These are phyloP conservation scores for Sclerotinia spermophila DNA, from an alignment of 2,329 filamentous ascomycete species.

Conservation along the genomic window DNA sequence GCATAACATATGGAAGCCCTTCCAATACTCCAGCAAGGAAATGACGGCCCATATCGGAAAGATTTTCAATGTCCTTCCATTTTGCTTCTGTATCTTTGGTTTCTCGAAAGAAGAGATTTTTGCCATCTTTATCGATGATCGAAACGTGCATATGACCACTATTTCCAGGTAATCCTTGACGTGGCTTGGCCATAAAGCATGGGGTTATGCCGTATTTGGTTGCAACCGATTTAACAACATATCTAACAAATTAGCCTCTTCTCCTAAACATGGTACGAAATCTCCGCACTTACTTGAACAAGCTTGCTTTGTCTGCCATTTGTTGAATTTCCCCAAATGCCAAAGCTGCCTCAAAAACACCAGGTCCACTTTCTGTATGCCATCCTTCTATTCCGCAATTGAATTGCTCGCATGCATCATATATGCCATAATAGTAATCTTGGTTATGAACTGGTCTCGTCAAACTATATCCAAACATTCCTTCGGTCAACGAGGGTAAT, in stretches of 20 bases:
- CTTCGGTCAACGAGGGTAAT: conserved; percentile 80
- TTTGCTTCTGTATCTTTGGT: conserved; percentile 65
- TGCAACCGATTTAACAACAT: conserved; percentile 84
- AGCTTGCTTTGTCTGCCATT: conserved; percentile 86
- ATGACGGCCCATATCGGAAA: conserved; percentile 86
- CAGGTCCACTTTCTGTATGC: conserved; percentile 92
- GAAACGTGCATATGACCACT: conserved; percentile 96
- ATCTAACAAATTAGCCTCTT: conserved; percentile 43
- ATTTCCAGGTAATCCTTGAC: conserved; percentile 86
- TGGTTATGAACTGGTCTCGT: conserved; percentile 85
- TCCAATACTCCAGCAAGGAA: conserved; percentile 89
- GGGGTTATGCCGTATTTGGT: conserved; percentile 88
- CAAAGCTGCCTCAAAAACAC: conserved; percentile 92
- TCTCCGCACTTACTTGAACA: conserved; percentile 70
- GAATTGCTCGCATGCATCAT: conserved; percentile 74
- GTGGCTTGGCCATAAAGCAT: conserved; percentile 98
- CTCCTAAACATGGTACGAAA: not conserved
- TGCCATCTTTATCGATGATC: conserved; percentile 72
- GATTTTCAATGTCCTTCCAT: conserved; percentile 70
- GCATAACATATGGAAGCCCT: conserved; percentile 93
- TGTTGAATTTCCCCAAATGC: conserved; percentile 82
- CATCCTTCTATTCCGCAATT: conserved; percentile 83
- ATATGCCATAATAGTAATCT: conserved; percentile 87
- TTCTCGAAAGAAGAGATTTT: conserved; percentile 79
- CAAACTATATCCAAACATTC: conserved; percentile 94